Conservation (phyloP, 2,329 filamentous ascomycete genomes). For the Xylariomycetidae sp. region DNA sequence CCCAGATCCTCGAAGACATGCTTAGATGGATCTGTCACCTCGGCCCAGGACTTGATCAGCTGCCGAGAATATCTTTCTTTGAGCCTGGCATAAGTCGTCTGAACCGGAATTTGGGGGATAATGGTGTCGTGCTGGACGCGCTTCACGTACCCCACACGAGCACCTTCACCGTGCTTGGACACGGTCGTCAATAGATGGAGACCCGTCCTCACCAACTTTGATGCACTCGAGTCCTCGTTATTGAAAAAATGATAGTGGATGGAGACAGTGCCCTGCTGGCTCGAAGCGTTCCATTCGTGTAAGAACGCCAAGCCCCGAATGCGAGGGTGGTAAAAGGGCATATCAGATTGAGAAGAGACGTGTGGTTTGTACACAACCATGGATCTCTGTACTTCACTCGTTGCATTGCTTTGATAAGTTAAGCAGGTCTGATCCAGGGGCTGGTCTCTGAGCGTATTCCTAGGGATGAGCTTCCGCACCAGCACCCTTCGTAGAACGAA, state of each 20-base stretch:
- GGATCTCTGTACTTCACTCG: slow-evolving; percentile 32
- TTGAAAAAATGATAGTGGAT: slow-evolving; percentile 57
- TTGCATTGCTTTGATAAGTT: slow-evolving; percentile 47
- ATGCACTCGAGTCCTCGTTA: slow-evolving; percentile 19
- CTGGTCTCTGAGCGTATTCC: slow-evolving; percentile 72
- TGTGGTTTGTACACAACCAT: slow-evolving; percentile 80
- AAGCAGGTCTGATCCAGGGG: slow-evolving; percentile 79
- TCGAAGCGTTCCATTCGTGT: slow-evolving; percentile 55
- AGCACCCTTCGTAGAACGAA: slow-evolving; percentile 57
- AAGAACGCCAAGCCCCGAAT: slow-evolving; percentile 72
- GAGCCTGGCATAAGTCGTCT: slow-evolving; percentile 75
- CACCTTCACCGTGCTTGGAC: slow-evolving; percentile 69
- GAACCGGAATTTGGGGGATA: slow-evolving; percentile 70
- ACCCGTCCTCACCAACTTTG: slow-evolving; percentile 64
- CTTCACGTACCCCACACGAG: slow-evolving; percentile 66
- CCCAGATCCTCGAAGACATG: slow-evolving; percentile 93
- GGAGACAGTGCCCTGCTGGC: slow-evolving; percentile 46
- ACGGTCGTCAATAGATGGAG: slow-evolving; percentile 64
- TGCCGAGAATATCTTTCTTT: slow-evolving; percentile 73
- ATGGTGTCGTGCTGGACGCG: slow-evolving; percentile 79
- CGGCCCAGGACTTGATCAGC: slow-evolving; percentile 74
- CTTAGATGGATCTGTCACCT: slow-evolving; percentile 81
- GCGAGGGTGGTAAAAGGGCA: slow-evolving; percentile 86
- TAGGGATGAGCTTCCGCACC: slow-evolving; percentile 73
- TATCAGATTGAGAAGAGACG: slow-evolving; percentile 50